phyloP scores from a whole-genome alignment of 2,329 filamentous ascomycete species.

The Aspergillus aculeatus region DNA sequence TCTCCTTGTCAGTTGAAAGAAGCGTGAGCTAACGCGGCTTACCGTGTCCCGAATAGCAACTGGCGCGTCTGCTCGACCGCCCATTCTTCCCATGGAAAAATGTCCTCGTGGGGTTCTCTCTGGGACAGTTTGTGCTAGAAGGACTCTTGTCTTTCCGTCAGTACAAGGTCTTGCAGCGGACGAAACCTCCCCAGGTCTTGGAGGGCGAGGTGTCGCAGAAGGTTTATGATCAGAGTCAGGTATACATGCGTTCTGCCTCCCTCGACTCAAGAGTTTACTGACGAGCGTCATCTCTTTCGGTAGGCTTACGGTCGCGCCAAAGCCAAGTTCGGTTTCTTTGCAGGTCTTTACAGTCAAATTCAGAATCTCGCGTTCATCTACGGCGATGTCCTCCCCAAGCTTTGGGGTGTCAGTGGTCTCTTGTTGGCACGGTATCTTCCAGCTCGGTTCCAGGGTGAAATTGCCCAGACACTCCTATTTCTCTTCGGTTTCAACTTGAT shows the following conservation, averaged over 20 bases:
- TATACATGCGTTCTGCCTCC: constrained; percentile 32
- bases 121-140: constrained; percentile 89
- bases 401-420: constrained; percentile 80
- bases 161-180: constrained; percentile 79
- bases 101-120: constrained; percentile 88
- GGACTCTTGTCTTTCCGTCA: constrained; percentile 85
- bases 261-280: neutral
- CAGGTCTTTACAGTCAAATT: constrained; percentile 77
- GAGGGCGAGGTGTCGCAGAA: constrained; percentile 83
- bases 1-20: neutral
- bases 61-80: constrained; percentile 83
- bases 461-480: constrained; percentile 89
- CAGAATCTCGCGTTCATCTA: constrained; percentile 89
- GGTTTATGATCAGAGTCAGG: constrained; percentile 91
- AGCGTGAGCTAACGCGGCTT: constrained; percentile 15
- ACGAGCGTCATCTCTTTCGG: neutral
- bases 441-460: constrained; percentile 80
- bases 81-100: constrained; percentile 97
- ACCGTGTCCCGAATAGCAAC: constrained; percentile 48
- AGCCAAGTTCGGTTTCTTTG: constrained; percentile 81
- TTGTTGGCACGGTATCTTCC: constrained; percentile 74
- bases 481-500: constrained; percentile 82
- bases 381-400: constrained; percentile 82
- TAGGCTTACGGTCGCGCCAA: constrained; percentile 92
- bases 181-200: constrained; percentile 79